A percentile compares a stretch with the other conserved stretches of the same genome.
Evolutionary conservation across 495 filamentous ascomycete genomes (phyloP).

Genomic region (Opeltia flavorubescens): DNA sequence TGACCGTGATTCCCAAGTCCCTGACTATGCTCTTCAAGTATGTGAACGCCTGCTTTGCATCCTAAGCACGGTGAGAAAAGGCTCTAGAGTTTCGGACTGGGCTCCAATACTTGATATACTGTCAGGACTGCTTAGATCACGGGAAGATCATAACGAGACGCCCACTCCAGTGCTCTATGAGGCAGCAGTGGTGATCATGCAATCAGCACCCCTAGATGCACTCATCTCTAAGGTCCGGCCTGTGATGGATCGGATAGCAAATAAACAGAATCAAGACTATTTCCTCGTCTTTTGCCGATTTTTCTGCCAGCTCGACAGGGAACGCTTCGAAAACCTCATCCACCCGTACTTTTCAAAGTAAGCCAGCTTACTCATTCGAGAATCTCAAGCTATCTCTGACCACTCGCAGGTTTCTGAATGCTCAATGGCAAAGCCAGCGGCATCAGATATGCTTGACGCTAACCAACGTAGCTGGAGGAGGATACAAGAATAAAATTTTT

Average conservation of each 20-base stretch:
- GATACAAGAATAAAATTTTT: constrained; percentile 40
- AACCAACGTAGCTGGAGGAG: constrained; percentile 47
- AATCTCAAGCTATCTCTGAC: neutral
- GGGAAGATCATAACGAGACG: constrained; percentile 25
- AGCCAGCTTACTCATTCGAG: neutral
- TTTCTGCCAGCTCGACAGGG: constrained; percentile 53
- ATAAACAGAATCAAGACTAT: constrained; percentile 42
- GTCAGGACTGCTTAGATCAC: constrained; percentile 36
- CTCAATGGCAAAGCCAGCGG: constrained; percentile 56
- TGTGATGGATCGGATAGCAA: constrained; percentile 48
- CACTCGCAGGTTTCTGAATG: constrained; percentile 47
- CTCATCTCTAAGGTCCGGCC: constrained; percentile 52
- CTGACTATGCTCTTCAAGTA: constrained; percentile 14
- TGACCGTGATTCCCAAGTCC: constrained; percentile 23
- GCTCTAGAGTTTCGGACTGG: constrained; percentile 63
- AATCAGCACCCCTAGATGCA: constrained; percentile 65
- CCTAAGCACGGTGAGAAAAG: constrained; percentile 61
- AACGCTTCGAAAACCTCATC: constrained; percentile 64
- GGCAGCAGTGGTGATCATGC: constrained; percentile 49
- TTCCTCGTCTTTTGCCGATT: constrained; percentile 79
- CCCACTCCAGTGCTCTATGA: constrained; percentile 46
- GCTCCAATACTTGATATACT: constrained; percentile 42
- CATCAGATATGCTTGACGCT: constrained; percentile 54
- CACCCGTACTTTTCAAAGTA: constrained; percentile 71
- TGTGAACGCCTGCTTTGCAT: constrained; percentile 52